Percentiles rank a stretch among this genome's conserved stretches.
Evolutionary conservation across 495 filamentous ascomycete species (phyloP).

Genomic region (Amorphotheca resinae): DNA sequence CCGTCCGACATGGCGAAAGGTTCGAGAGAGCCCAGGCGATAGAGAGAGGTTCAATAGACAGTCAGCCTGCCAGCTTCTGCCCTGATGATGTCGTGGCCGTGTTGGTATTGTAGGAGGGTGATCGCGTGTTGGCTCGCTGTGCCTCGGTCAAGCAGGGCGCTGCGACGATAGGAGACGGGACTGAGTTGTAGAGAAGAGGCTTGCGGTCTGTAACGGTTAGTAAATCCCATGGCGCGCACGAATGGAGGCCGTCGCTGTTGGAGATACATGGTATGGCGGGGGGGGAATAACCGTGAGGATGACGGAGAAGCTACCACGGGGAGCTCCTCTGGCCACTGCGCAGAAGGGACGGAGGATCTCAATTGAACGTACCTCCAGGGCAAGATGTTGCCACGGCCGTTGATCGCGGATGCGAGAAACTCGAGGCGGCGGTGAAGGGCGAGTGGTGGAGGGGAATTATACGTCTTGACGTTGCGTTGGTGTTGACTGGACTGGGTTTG

Average conservation of each 20-base stretch:
- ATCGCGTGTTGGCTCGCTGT: constrained; percentile 19
- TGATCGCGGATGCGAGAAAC: background rate
- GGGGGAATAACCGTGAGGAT: constrained; percentile 6
- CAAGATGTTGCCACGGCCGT: background rate
- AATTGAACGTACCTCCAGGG: constrained; percentile 19
- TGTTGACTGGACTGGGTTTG: background rate
- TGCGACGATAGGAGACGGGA: background rate
- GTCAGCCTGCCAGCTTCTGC: constrained; percentile 8
- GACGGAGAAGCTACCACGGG: constrained; percentile 7
- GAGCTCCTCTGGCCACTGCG: background rate
- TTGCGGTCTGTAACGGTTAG: constrained; percentile 8
- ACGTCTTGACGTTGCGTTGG: background rate
- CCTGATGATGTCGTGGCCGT: constrained; percentile 10
- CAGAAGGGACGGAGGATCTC: background rate
- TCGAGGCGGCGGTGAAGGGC: background rate
- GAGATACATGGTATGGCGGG: constrained; percentile 5
- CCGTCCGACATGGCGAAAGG: constrained; percentile 41
- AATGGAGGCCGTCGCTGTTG: background rate
- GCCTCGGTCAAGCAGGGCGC: constrained; percentile 1
- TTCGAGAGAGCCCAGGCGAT: background rate
- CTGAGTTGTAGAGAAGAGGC: background rate
- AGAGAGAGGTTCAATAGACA: background rate
- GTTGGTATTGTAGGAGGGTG: constrained; percentile 9
- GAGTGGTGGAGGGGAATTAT: constrained; percentile 1
- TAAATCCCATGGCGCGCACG: constrained; percentile 1